Base-by-base conservation (phyloP, 176 grass and related monocot species). In the Ananas comosus region DNA sequence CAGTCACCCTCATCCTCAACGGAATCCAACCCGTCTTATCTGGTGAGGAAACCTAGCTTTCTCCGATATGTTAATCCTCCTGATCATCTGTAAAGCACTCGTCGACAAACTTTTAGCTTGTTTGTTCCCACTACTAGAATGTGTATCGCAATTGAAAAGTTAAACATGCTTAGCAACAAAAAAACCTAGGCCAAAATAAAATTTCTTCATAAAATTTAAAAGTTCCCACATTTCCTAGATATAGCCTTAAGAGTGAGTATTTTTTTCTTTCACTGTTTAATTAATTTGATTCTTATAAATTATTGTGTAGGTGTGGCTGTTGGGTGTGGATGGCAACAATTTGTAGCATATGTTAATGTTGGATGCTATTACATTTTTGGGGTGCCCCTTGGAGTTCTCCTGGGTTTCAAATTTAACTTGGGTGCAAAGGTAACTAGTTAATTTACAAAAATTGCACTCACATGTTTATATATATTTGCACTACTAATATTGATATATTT, bases 261-360 rank as follows among this genome's bases (percentile, higher is more conserved):
- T 4, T 23, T 10, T 24, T 79, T 10, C 13, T 54, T 64, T n/a
- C 0, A 1, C 3, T 11, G 0, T 47, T 66, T 48, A 19, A 22
- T 13, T 18, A 17, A 18, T 49, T 4, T 3, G 28, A 29, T 29
- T 29, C 28, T 13, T 12, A 33, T 1, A 11, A 6, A 1, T n/a
- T 9, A 19, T 33, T 78, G 16, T 22, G 22, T 18, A 91, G 88
- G 84, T 42, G 88, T 91, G 3, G 88, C 82, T 1, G 84, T 88
- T 51, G 88, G 85, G 0, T 91, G 88, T 65, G 85, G 88, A 27
- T 91, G 88, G 88, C 88, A 91, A 49, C 54, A 72, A n/a, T 88
- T 88, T 48, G 88, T 91, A 12, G 85, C 88, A 1, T 91, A 85
- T 21, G 88, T 88, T 42, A 91, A 91, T 76, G 58, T 91, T 10